Evolutionary conservation across 352 stramenopile genomes (phyloP).

Genomic region (Phytopythium cucurbitacearum): DNA sequence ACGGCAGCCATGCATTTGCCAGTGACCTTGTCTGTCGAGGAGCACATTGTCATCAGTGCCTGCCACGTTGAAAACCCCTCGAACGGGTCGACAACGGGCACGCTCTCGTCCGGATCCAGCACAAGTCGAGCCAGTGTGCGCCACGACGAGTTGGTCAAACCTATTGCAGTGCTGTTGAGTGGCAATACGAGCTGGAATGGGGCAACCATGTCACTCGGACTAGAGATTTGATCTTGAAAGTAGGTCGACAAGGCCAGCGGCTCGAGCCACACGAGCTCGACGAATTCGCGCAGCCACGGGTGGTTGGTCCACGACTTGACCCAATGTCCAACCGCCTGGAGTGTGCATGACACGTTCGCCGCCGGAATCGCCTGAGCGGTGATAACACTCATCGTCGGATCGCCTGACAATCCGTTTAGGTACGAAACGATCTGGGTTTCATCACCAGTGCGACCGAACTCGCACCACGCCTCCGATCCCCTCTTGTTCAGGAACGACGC

Average conservation of each 20-base stretch:
- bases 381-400: slow-evolving; percentile 9
- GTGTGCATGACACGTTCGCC: slow-evolving; percentile 23
- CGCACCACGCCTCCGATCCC: background rate
- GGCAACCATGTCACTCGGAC: slow-evolving; percentile 11
- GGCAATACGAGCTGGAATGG: slow-evolving; percentile 16
- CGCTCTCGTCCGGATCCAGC: slow-evolving; percentile 22
- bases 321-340: slow-evolving; percentile 45
- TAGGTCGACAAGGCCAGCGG: slow-evolving; percentile 2
- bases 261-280: slow-evolving; percentile 48
- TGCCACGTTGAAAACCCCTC: slow-evolving; percentile 38
- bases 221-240: slow-evolving; percentile 4
- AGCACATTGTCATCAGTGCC: slow-evolving; percentile 31
- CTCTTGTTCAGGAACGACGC: slow-evolving; percentile 37
- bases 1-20: slow-evolving; percentile 13
- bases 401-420: slow-evolving; percentile 7
- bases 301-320: slow-evolving; percentile 48
- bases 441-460: background rate
- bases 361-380: slow-evolving; percentile 10
- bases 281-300: slow-evolving; percentile 34
- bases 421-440: slow-evolving; percentile 24
- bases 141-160: slow-evolving; percentile 2
- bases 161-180: background rate
- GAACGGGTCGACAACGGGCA: slow-evolving; percentile 23
- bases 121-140: slow-evolving; percentile 16
- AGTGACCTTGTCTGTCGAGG: slow-evolving; percentile 17